phyloP scores from a whole-genome alignment of 140 eudicot species.

The Erigeron philadelphicus region DNA sequence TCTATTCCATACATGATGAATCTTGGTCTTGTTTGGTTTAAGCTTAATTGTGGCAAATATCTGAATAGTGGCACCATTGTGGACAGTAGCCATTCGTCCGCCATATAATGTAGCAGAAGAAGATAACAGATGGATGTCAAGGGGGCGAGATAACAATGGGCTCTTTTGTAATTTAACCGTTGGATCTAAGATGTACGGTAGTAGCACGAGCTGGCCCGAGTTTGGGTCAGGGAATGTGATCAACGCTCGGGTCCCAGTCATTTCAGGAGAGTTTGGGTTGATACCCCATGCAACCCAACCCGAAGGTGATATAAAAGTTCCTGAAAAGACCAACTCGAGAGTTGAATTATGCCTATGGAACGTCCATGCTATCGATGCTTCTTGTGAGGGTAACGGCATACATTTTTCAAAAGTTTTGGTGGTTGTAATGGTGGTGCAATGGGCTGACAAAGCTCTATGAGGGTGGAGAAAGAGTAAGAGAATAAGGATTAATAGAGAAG shows the following conservation, averaged over 20 bases:
- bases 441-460: slow-evolving; percentile 39
- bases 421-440: slow-evolving; percentile 55
- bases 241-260: slow-evolving; percentile 84
- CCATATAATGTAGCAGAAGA: slow-evolving; percentile 77
- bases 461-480: slow-evolving; percentile 28
- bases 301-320: slow-evolving; percentile 83
- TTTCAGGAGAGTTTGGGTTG: slow-evolving; percentile 71
- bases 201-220: slow-evolving; percentile 84
- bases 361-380: slow-evolving; percentile 83
- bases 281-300: slow-evolving; percentile 99
- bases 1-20: slow-evolving; percentile 74
- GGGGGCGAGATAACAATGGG: slow-evolving; percentile 71
- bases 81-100: slow-evolving; percentile 77
- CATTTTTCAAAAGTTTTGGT: slow-evolving; percentile 67
- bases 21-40: slow-evolving; percentile 60
- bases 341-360: slow-evolving; percentile 72
- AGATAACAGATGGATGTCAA: slow-evolving; percentile 68
- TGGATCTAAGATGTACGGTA: slow-evolving; percentile 75
- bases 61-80: slow-evolving; percentile 63
- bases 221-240: slow-evolving; percentile 95
- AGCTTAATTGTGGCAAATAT: slow-evolving; percentile 69
- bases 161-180: slow-evolving; percentile 57
- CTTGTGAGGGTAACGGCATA: slow-evolving; percentile 59
- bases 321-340: slow-evolving; percentile 73
- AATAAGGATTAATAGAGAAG: slow-evolving; percentile 21